Evolutionary conservation across 2,329 filamentous ascomycete species (phyloP), one percentile per base, ranked within the genome.

Genomic region (Botrytis deweyae): DNA sequence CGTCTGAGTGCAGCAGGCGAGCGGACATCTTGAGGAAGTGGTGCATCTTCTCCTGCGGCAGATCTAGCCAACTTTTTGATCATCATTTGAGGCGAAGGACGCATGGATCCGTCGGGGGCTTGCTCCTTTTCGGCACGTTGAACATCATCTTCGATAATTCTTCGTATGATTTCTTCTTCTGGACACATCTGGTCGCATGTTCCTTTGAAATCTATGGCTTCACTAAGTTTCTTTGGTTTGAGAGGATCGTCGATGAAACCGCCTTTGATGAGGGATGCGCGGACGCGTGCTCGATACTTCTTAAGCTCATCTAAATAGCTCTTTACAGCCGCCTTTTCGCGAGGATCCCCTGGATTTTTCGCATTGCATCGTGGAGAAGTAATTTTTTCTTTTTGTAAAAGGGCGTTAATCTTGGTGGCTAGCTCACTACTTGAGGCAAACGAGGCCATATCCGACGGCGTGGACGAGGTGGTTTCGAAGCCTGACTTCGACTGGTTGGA

Each of bases 101-200:
- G 86, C 33, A 82, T 77, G 7, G 84, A 82, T 52, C 83, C 84
- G 73, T 83, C 76, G 72, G 83, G 77, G 36, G 78, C 77, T 38
- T 75, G 36, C 29, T 85, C 84, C 77, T 88, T 90, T 78, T 91
- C 89, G 10, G 87, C 84, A 10, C 82, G 82, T 76, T 87, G 86
- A 36, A 90, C 85, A 75, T 91, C 88, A 77, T 85, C 83, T 79
- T 91, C 88, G 66, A 87, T 87, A 73, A 92, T 91, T 75, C 90
- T 86, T 68, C 85, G 88, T 49, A 90, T 86, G 80, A 88, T 88
- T 79, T 92, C 90, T 80, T 88, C 91, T 76, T 91, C 88, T 8
- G 90, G 90, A 75, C 90, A 92, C 90, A 91, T 92, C 40, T 90
- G 88, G 77, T 91, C 88, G 78, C 89, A 91, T 64, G 90, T 90